Evolutionary conservation across 2,329 filamentous ascomycete genomes (phyloP).

Genomic region (Beauveria pseudobassiana): DNA sequence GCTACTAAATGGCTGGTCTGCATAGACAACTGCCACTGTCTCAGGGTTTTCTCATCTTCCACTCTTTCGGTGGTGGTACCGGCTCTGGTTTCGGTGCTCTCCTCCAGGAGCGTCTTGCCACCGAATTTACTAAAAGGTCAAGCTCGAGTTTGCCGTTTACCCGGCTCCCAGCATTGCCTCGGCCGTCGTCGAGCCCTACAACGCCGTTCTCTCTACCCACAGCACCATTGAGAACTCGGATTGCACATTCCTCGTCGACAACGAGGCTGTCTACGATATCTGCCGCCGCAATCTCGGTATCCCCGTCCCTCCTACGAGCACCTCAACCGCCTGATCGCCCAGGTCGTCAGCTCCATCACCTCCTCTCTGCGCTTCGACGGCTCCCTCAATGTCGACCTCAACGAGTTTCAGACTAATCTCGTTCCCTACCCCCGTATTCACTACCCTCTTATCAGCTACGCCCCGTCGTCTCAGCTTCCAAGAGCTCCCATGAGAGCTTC

Average conservation of each 20-base stretch:
- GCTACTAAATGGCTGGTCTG: slow-evolving; percentile 4
- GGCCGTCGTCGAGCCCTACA: slow-evolving; percentile 67
- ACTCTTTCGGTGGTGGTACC: slow-evolving; percentile 67
- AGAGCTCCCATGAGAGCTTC: slow-evolving; percentile 82
- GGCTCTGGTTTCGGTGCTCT: slow-evolving; percentile 67
- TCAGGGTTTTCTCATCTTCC: slow-evolving; percentile 71
- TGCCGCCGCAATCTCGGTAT: slow-evolving; percentile 66
- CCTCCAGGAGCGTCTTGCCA: slow-evolving; percentile 63
- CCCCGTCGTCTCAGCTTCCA: slow-evolving; percentile 62
- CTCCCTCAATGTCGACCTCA: slow-evolving; percentile 65
- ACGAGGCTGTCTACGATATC: slow-evolving; percentile 69
- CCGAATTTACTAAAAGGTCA: slow-evolving; percentile 70
- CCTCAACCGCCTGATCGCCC: slow-evolving; percentile 64
- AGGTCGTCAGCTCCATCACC: slow-evolving; percentile 69
- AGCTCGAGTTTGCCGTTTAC: slow-evolving; percentile 69
- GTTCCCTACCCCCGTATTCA: slow-evolving; percentile 68
- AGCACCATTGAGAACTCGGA: slow-evolving; percentile 73
- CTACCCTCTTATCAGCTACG: slow-evolving; percentile 67
- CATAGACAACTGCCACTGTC: slow-evolving; percentile 62
- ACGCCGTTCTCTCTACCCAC: slow-evolving; percentile 65
- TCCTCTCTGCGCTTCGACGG: slow-evolving; percentile 66
- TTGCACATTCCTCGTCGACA: slow-evolving; percentile 70
- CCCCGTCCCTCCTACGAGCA: slow-evolving; percentile 61
- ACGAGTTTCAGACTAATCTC: slow-evolving; percentile 73
- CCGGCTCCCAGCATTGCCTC: slow-evolving; percentile 63